Conservation (phyloP, 805 yeast genomes). For the Ogataea nitratoaversa region DNA sequence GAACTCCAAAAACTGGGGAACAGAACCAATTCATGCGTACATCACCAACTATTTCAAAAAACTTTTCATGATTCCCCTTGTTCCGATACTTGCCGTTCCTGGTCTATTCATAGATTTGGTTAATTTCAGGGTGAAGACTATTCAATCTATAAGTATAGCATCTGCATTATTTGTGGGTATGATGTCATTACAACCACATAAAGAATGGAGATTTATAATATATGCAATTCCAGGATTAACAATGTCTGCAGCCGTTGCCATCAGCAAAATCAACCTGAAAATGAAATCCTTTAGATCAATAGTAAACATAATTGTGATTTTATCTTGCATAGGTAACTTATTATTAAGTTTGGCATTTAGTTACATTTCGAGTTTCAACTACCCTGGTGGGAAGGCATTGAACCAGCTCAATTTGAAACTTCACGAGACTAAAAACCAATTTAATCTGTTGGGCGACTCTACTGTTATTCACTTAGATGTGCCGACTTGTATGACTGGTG, state of each 20-base stretch:
- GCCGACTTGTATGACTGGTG: constrained; percentile 85
- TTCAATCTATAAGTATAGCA: constrained; percentile 47
- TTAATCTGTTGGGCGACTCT: neutral
- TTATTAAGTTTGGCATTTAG: constrained; percentile 48
- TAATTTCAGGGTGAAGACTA: constrained; percentile 26
- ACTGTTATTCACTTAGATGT: constrained; percentile 64
- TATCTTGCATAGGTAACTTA: constrained; percentile 31
- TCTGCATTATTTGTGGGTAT: constrained; percentile 51
- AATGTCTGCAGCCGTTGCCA: constrained; percentile 49
- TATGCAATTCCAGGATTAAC: constrained; percentile 71
- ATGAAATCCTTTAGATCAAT: neutral
- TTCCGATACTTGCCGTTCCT: constrained; percentile 32
- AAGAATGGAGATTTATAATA: constrained; percentile 88
- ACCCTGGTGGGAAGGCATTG: constrained; percentile 86
- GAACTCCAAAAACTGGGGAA: constrained; percentile 77
- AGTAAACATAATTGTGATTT: constrained; percentile 28
- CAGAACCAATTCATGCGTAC: constrained; percentile 69
- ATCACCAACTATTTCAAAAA: constrained; percentile 49
- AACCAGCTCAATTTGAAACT: constrained; percentile 46
- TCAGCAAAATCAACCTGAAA: constrained; percentile 19
- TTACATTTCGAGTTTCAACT: constrained; percentile 65
- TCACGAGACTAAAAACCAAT: no score
- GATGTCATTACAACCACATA: constrained; percentile 83
- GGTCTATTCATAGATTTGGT: constrained; percentile 29
- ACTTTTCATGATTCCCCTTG: constrained; percentile 45